Base-by-base conservation (phyloP, 768 basidiomycete genomes). In the Tylopilus subfusipes region DNA sequence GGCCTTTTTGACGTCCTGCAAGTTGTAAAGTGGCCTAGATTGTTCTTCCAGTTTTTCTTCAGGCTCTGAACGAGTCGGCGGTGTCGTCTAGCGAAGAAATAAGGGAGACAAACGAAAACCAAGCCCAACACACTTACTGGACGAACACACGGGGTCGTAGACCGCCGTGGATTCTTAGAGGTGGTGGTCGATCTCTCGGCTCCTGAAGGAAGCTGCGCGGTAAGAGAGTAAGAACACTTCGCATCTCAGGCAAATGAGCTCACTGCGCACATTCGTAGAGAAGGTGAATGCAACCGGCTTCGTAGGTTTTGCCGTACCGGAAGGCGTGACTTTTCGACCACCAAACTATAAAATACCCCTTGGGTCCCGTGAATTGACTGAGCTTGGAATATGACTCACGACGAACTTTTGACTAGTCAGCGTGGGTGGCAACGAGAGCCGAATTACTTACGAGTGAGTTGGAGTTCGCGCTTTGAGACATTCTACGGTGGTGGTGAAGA, bases 1-100 rank as follows among this genome's bases (percentile, higher is more conserved):
- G 18, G 40, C 48, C 40, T 46, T 22, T 42, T 52, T 48, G 4
- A 60, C 43, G 19, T 60, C 58, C 7, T 29, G 40, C 49, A 59
- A 33, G 31, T 56, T 22, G 42, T 57, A 58, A 27, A 52, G 50
- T 21, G 43, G 33, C 18, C 33, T 30, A 16, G 45, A 4, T 21
- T 24, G 18, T 31, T 50, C 55, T 42, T 57, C 43, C 2, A 39
- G 11, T 27, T 18, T 36, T 42, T 48, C 47, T n/a, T n/a, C n/a
- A n/a, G n/a, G n/a, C 14, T 58, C 30, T 1, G 30, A 24, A 29
- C 8, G 50, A 2, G 30, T 9, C 14, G 40, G 24, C 1, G 29
- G 43, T 25, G 48, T 24, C 11, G 39, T 13, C 48, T 38, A 29
- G 11, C 10, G 18, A 38, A 18, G 25, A 49, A 25, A 36, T 14